Base-by-base conservation (phyloP, 163 green algal genomes). In the Chloromonas sp. region DNA sequence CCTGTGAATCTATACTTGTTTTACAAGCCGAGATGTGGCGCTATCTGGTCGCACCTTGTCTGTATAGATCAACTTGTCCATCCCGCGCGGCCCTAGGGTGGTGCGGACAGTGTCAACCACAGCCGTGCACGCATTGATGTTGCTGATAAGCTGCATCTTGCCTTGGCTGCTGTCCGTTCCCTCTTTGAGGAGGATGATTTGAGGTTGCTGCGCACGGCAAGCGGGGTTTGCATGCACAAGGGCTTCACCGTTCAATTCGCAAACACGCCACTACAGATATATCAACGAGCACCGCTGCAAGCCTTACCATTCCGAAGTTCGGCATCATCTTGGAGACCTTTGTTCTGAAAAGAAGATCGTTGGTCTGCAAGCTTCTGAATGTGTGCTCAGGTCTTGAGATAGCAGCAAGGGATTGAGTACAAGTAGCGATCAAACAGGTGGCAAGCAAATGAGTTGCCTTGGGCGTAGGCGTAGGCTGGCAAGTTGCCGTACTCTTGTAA, bases 171-270 rank as follows among this genome's bases (percentile, higher is more conserved):
- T 98, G 90, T 99, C 97, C 61, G 97, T 99, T 66, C 97, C 97
- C 86, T 99, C 97, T 84, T 96, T 96, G n/a, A 99, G 90, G 58
- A 99, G 92, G 84, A 99, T 99, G 87, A 99, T 99, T 86, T 94
- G 91, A 0, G 90, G 90, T 87, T 93, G 90, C 89, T 89, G 87
- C 76, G 81, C 8, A 84, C 0, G 1, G 61, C n/a, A 58, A 81
- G 74, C 57, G 5, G 14, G n/a, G 74, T 2, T 15, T 81, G 15
- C 5, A 58, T 81, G 15, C 36, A 58, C 36, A 36, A 36, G 36
- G 13, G 15, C 77, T 15, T 81, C 79, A 70, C 60, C 58, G 14
- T 58, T 5, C 58, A 57, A 5, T 60, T 66, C 81, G 60, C 3
- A 11, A 70, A 11, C 66, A 79, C 1, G 60, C 2, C 71, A 70